Base-by-base conservation (phyloP, 2,329 filamentous ascomycete species). In the Colletotrichum sp. region DNA sequence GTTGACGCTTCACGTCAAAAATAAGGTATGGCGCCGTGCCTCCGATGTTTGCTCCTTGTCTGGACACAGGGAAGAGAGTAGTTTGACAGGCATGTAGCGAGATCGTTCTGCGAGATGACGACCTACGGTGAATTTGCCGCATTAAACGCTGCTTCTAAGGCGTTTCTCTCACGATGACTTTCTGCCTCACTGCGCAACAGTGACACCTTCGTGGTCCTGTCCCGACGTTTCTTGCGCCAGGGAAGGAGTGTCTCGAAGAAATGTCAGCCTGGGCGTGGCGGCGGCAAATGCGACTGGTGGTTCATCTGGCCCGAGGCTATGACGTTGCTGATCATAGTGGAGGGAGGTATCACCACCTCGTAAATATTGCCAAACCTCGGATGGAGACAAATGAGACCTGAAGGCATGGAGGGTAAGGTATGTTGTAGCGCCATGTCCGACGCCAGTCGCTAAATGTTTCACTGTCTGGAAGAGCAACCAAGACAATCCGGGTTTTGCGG, bases 381-480 rank as follows among this genome's bases (percentile, higher is more conserved):
- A 43, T 26, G 38, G 32, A 48, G 34, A 66, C 15, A 30, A 71
- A 60, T 55, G 21, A 55, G 62, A 38, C 55, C 52, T 16, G 24
- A 36, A 66, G 24, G 26, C 52, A 52, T 58, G 21, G 62, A 72
- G 68, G 55, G 62, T 75, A 67, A 75, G 72, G 71, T 70, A 36
- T 67, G 38, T 66, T 48, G 62, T 70, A 43, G 55, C 38, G 18
- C 64, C 38, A 34, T 67, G 55, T 75, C 56, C 36, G 38, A 34
- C 21, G 61, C 66, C 60, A 70, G 66, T 65, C 58, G 60, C 68
- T 48, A 55, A 66, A 21, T 74, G 60, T 60, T 71, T 52, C 30
- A 71, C 55, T 38, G n/a, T 28, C 16, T 74, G 2, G 21, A 66
- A 65, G 30, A 18, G n/a, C n/a, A 30, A 43, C n/a, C 38, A 66